Base-by-base conservation (phyloP, 2,329 filamentous ascomycete genomes). In the Hirsutella rhossiliensis region DNA sequence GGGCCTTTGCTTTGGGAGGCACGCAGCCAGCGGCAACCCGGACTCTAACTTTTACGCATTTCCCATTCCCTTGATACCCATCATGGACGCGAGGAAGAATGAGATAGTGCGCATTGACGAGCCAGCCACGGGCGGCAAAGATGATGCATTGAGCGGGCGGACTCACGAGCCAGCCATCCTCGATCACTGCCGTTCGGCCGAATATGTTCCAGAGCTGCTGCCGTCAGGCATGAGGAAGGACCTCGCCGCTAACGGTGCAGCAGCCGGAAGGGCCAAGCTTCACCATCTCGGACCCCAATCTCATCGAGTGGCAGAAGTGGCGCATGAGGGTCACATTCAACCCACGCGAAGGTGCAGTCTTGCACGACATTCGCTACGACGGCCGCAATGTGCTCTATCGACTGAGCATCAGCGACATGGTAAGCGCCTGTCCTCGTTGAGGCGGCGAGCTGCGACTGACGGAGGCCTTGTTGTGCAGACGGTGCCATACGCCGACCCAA, bases 361-460 rank as follows among this genome's bases (percentile, higher is more conserved):
- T 87, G 0, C 80, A 86, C 52, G 78, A 87, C 52, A 62, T 87
- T 6, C 70, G 71, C 43, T 86, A 82, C 48, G 79, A 82, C 49
- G 76, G 73, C 11, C 69, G 80, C 23, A 76, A 71, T 43, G 63
- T 86, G n/a, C 41, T 52, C 5, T 50, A 52, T 29, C 71, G 82
- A 2, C 58, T 86, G 18, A 75, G 73, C 30, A 66, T 86, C 31
- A 75, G 74, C 43, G 82, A 86, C 54, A 86, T 86, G 82, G 73
- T 74, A 40, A 43, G 55, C 17, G 8, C 3, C 7, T n/a, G 12
- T 11, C 13, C 2, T 18, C 29, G 3, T 17, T 7, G 18, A 18
- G 20, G 20, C 11, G 4, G 12, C 12, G 20, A 38, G 3, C 38
- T 4, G 43, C 31, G 18, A 43, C 23, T 17, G 31, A 8, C 29